Evolutionary conservation across 2,329 filamentous ascomycete genomes (phyloP), one percentile per base, ranked within the genome.

Genomic region (Fusarium pseudograminearum): DNA sequence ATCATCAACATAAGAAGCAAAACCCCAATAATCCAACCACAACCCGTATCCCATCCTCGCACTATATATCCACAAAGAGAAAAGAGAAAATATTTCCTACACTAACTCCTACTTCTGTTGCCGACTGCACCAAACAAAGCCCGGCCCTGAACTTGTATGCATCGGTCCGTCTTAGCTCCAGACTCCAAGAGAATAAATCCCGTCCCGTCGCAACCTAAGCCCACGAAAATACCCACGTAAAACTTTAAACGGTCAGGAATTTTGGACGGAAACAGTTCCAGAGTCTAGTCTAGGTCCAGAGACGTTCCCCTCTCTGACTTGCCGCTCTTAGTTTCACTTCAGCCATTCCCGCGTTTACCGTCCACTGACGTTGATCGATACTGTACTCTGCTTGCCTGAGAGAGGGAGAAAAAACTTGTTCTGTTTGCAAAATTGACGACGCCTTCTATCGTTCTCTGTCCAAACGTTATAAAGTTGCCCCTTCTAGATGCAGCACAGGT

Each of bases 91-190:
- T 30, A 22, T 40, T 30, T n/a, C 56, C 38, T 51, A 30, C 24
- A 40, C 33, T 51, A 24, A 42, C 20, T n/a, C 34, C 11, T 6
- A 36, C 34, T n/a, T n/a, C 22, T 8, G 38, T 41, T 22, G 34
- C 47, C 34, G 22, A 28, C 16, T 30, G 16, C 28, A 48, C 50
- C 52, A 70, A 70, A 58, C 57, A 16, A 16, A 69, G 68, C 56
- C 40, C 52, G 38, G 60, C 45, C 56, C 56, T 65, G 26, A 11
- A 52, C 46, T 61, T 45, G 41, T 53, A 59, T 47, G 57, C 58
- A 36, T 67, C 62, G 66, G 65, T 57, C 69, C 68, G 68, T 40
- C 11, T 57, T 71, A 71, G 68, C 63, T 70, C 63, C 67, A 61
- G 57, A 47, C 62, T 68, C 67, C 50, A 65, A 66, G 26, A 45